These are phyloP conservation scores for Colletotrichum sojae DNA, from an alignment of 2,329 filamentous ascomycete species.

Conservation along the genomic window DNA sequence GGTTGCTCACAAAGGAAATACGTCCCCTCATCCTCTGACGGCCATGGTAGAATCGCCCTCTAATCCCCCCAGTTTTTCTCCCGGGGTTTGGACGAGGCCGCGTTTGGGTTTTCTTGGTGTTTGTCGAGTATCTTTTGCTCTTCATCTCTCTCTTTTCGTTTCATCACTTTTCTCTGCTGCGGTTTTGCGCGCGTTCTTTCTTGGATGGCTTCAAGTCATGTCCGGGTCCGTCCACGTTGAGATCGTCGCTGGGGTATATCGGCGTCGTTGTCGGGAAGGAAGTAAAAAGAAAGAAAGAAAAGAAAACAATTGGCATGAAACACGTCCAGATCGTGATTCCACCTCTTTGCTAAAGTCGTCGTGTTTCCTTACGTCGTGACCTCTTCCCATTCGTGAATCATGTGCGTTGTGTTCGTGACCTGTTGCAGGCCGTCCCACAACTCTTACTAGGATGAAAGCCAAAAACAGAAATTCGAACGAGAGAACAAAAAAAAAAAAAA, in stretches of 20 bases:
- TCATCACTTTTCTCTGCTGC: neutral
- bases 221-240: conserved; percentile 16
- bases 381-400: too few relatives aligned
- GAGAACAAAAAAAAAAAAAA: neutral
- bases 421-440: too few relatives aligned
- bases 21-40: conserved; percentile 33
- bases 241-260: neutral
- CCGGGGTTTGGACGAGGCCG: conserved; percentile 27
- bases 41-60: conserved; percentile 3
- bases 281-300: too few relatives aligned
- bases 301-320: too few relatives aligned
- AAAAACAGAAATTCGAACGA: neutral
- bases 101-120: neutral
- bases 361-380: too few relatives aligned
- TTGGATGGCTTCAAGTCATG: conserved; percentile 1
- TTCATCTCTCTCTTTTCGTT: neutral
- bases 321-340: too few relatives aligned
- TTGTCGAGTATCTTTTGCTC: neutral
- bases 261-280: too few relatives aligned
- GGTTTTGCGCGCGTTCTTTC: neutral
- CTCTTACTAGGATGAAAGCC: too few relatives aligned
- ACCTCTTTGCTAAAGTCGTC: too few relatives aligned
- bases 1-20: conserved; percentile 28
- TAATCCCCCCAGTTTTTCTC: conserved; percentile 34
- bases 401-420: too few relatives aligned